phyloP scores from a whole-genome alignment of 2,329 filamentous ascomycete species.

The Trichophaea hybrida region DNA sequence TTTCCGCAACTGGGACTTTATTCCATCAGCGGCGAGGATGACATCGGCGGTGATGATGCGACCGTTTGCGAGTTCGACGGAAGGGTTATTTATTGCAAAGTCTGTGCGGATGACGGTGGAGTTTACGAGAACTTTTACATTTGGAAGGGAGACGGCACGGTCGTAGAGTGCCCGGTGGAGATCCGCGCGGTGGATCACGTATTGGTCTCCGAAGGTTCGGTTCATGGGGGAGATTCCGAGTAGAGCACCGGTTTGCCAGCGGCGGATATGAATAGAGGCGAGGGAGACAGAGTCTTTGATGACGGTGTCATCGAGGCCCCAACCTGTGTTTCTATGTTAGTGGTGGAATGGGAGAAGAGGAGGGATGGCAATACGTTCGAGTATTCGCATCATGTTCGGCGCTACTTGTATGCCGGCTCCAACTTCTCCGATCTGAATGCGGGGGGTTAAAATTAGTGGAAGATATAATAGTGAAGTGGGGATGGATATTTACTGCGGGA shows the following conservation, averaged over 20 bases:
- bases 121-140: conserved; percentile 1
- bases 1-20: conserved; percentile 33
- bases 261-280: conserved; percentile 3
- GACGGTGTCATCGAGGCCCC: conserved; percentile 5
- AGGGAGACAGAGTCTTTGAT: conserved; percentile 5
- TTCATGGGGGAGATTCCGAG: conserved; percentile 7
- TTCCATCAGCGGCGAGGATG: conserved; percentile 37
- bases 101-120: conserved; percentile 26
- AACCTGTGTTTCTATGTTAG: not conserved
- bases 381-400: conserved; percentile 37
- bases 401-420: conserved; percentile 41
- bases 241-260: conserved; percentile 7
- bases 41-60: conserved; percentile 32
- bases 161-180: conserved; percentile 34
- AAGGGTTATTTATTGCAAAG: conserved; percentile 1
- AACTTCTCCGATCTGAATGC: conserved; percentile 29
- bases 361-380: conserved; percentile 32
- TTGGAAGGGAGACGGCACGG: conserved; percentile 28
- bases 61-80: conserved; percentile 23
- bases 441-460: not conserved
- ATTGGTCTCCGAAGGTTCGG: conserved; percentile 8
- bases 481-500: conserved; percentile 4
- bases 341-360: not conserved
- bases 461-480: conserved; percentile 4
- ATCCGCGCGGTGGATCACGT: conserved; percentile 38